phyloP scores from a whole-genome alignment of 2,329 filamentous ascomycete species.

The Tolypocladium album region DNA sequence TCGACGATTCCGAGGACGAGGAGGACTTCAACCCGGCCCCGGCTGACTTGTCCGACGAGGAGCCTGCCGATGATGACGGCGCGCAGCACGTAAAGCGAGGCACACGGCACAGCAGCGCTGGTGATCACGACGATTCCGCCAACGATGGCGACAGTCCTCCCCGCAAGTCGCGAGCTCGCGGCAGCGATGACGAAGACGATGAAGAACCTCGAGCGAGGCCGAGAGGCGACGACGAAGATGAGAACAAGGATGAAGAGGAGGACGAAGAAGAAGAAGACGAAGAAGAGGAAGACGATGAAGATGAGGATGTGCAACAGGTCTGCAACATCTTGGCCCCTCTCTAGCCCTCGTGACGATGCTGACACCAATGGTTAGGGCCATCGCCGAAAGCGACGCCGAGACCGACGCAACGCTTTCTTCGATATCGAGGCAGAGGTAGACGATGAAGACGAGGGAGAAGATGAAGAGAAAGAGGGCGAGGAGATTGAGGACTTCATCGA shows the following conservation, averaged over 20 bases:
- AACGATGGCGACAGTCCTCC: constrained; percentile 26
- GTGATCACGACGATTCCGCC: constrained; percentile 9
- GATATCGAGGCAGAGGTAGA: constrained; percentile 98
- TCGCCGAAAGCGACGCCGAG: constrained; percentile 71
- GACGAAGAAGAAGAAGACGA: constrained; percentile 28
- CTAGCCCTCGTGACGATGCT: constrained; percentile 2
- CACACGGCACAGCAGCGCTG: constrained; percentile 27
- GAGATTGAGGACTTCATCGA: constrained; percentile 77
- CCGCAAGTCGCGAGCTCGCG: constrained; percentile 9
- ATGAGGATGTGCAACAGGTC: constrained; percentile 59
- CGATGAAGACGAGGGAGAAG: constrained; percentile 79
- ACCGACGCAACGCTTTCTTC: constrained; percentile 75
- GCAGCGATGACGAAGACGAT: constrained; percentile 29
- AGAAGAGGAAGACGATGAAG: constrained; percentile 51
- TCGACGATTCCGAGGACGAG: constrained; percentile 63
- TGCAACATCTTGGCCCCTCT: background rate
- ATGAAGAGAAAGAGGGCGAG: constrained; percentile 82
- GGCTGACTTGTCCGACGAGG: constrained; percentile 58
- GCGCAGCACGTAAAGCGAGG: constrained; percentile 24
- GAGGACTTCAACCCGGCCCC: constrained; percentile 82
- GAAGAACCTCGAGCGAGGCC: constrained; percentile 11
- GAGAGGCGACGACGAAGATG: constrained; percentile 22
- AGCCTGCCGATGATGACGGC: constrained; percentile 26
- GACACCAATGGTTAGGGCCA: constrained; percentile 36
- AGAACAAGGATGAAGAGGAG: constrained; percentile 28